Evolutionary conservation across 2,329 filamentous ascomycete genomes (phyloP), one percentile per base, ranked within the genome.

Genomic region (Pseudogymnoascus sp.): DNA sequence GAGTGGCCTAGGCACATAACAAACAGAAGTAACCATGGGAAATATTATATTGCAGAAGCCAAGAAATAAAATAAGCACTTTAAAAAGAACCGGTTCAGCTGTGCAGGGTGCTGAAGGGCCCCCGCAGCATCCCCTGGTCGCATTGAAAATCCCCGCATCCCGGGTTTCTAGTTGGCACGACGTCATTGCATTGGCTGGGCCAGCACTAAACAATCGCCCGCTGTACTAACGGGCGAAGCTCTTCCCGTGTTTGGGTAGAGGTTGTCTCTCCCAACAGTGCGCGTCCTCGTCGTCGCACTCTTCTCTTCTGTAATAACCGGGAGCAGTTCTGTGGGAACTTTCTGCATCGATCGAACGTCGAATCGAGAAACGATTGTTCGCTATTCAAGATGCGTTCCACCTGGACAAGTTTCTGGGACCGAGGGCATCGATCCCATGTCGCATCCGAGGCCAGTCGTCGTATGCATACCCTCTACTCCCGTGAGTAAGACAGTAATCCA

Each of bases 41-140:
- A 57, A 57, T 33, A 57, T 31, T 57, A 57, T 57, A 57, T 31
- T 57, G 26, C 26, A 33, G 26, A 57, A 57, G 47, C 47, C 47
- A 53, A 53, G 47, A 53, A 53, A 33, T 50, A 53, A 53, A 31
- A 31, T 53, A 53, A 53, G 47, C 47, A 53, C 47, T 31, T 28
- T 31, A 53, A 53, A 53, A 53, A 53, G 26, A 31, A 31, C 15
- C 4, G 26, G 47, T 53, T 53, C 47, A 53, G 47, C 47, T 53
- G 9, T 31, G 17, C 47, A 53, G 47, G 47, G 47, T 53, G 26
- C 9, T 31, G 26, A 31, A 19, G 4, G 15, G 26, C 0, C 47
- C 26, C 26, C 15, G 47, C 47, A 53, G 7, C 26, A 9, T 31
- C 47, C 23, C 47, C 26, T 53, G 26, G 23, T 31, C 31, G 47